phyloP scores from a whole-genome alignment of 805 yeast genomes.

The Hagleromyces aurorensis region DNA sequence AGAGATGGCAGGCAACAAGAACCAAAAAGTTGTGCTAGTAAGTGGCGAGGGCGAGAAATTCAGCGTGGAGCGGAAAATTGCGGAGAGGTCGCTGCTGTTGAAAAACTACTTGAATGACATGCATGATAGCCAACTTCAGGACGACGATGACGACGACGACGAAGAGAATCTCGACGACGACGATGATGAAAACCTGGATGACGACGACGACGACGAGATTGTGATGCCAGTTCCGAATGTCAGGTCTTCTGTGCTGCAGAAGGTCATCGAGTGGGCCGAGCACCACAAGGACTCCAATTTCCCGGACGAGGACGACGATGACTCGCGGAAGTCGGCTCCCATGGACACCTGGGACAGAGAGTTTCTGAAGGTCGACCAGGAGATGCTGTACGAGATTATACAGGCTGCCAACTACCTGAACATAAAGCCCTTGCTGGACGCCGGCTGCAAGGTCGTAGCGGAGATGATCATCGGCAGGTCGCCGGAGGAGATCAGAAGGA shows the following conservation, averaged over 20 bases:
- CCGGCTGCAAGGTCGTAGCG: constrained; percentile 76
- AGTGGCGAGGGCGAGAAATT: constrained; percentile 79
- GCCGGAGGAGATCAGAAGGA: constrained; percentile 73
- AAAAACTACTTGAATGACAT: constrained; percentile 81
- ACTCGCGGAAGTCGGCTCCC: constrained; percentile 79
- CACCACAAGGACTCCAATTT: constrained; percentile 78
- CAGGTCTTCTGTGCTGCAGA: constrained; percentile 74
- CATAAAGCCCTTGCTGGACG: constrained; percentile 64
- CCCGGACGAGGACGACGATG: constrained; percentile 78
- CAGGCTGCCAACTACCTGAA: constrained; percentile 75
- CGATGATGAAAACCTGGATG: constrained; percentile 42
- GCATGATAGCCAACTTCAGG: constrained; percentile 46
- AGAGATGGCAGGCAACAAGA: constrained; percentile 10
- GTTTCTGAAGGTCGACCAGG: constrained; percentile 89
- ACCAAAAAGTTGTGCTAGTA: constrained; percentile 42
- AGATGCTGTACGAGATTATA: constrained; percentile 74
- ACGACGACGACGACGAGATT: constrained; percentile 58
- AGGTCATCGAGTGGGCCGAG: constrained; percentile 94
- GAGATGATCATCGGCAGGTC: constrained; percentile 77
- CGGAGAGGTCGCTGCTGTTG: constrained; percentile 77
- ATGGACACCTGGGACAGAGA: constrained; percentile 95
- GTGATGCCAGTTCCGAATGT: constrained; percentile 89
- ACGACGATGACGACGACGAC: constrained; percentile 38
- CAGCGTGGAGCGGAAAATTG: constrained; percentile 70
- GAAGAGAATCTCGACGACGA: constrained; percentile 31